Base-by-base conservation (phyloP, 1,284 basidiomycete genomes). In the Vanrija humicola region DNA sequence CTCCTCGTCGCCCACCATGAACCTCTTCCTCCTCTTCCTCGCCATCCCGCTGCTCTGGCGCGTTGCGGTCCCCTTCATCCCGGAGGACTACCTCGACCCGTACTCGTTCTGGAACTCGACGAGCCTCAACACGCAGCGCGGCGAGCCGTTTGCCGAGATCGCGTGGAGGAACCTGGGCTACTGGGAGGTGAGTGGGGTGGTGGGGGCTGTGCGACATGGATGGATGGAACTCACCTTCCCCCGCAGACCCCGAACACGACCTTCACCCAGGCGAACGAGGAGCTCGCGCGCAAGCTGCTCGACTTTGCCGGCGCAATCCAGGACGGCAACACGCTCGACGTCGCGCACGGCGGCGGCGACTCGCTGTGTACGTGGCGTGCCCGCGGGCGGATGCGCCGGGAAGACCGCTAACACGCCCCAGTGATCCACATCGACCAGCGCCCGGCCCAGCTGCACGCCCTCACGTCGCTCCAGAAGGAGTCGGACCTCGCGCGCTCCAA, bases 271-370 rank as follows among this genome's bases (percentile, higher is more conserved):
- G 86, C 86, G 18, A 85, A 84, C 63, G 77, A 81, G 79, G 83
- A 83, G 18, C 79, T 88, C 10, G 84, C 84, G 1, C 50, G 79
- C 51, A 83, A 80, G 59, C 72, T 86, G 14, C 70, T 82, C 10
- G 55, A 74, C 28, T 79, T 81, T 25, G 82, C 81, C 10, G 60
- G 70, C 25, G 77, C 79, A 38, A 74, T 74, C 52, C 61, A 66
- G 12, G 76, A 76, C 4, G 71, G 69, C 0, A 76, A 68, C 34
- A 79, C 87, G 2, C 73, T 87, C 50, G 85, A 89, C 69, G 83
- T 88, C 25, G 87, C 86, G 9, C 83, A 86, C 69, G 86, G 86
- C 23, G 83, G 82, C 25, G 86, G 86, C 43, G 86, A 87, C 70
- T 87, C 86, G 0, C 76, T 88, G 9, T 67, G 87, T 52, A 26